phyloP scores from a whole-genome alignment of 495 filamentous ascomycete genomes.

The Neurospora sp. region DNA sequence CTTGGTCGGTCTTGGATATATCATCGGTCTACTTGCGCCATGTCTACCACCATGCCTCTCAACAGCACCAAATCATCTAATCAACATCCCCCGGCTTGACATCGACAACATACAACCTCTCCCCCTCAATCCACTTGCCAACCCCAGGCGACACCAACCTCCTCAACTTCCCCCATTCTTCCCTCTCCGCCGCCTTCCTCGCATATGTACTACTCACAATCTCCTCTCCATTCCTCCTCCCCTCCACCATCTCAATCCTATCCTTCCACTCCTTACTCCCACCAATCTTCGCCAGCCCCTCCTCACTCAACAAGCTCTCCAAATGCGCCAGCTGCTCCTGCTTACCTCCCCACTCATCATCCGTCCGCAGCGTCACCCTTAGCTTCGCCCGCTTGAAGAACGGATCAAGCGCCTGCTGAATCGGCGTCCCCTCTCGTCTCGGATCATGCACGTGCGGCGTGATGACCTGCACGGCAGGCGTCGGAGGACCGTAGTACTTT shows the following conservation, averaged over 20 bases:
- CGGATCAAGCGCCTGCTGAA: conserved; percentile 45
- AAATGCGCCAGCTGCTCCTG: conserved; percentile 54
- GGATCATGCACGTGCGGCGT: conserved; percentile 23
- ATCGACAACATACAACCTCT: conserved; percentile 37
- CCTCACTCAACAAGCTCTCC: conserved; percentile 36
- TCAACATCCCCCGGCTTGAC: conserved; percentile 23
- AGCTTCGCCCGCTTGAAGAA: conserved; percentile 65
- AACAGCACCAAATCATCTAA: conserved; percentile 17
- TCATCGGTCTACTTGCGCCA: not conserved
- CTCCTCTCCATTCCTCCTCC: conserved; percentile 39
- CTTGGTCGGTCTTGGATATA: not conserved
- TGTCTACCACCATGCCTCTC: not conserved
- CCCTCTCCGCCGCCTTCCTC: conserved; percentile 47
- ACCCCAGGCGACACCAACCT: conserved; percentile 56
- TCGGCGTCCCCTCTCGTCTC: conserved; percentile 7
- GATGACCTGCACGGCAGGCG: conserved; percentile 20
- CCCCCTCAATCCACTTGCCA: conserved; percentile 45
- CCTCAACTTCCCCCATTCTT: conserved; percentile 45
- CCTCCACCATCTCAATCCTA: conserved; percentile 61
- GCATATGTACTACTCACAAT: conserved; percentile 74
- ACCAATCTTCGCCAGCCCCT: conserved; percentile 45
- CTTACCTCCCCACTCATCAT: conserved; percentile 52
- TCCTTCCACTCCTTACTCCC: conserved; percentile 56
- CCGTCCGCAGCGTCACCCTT: conserved; percentile 61
- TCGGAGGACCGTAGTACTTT: conserved; percentile 65